Base-by-base conservation (phyloP, 2,329 filamentous ascomycete species). In the Cercospora sp. region DNA sequence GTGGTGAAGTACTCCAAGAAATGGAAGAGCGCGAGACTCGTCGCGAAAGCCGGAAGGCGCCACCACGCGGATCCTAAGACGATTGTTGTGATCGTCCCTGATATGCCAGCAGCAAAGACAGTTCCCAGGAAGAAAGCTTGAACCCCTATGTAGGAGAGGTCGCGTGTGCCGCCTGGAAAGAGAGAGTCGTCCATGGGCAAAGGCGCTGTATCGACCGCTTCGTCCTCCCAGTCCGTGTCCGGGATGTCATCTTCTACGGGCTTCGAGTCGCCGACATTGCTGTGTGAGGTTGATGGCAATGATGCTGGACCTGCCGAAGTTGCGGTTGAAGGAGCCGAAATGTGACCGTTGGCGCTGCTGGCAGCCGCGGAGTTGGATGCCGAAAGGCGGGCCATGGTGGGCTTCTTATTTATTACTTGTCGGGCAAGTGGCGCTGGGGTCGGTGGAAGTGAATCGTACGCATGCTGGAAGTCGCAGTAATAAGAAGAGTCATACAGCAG, bases 1-100 rank as follows among this genome's bases (percentile, higher is more conserved):
- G 94, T 97, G 33, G 90, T 92, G 85, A 89, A 96, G 84, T 94
- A 99, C 81, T 99, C 95, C 79, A 98, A 89, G 81, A 97, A 98
- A 83, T 99, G 95, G 82, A 98, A 98, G 31, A 90, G 20, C 74
- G 28, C 90, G 86, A 59, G 98, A 89, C 13, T 88, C 83, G 62
- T 82, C 59, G 90, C 76, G 81, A 94, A 94, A 78, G 86, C 83
- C 8, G 85, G 83, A 0, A 87, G 78, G 23, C 88, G 83, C 88
- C 88, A 91, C 70, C 67, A 72, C 16, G 60, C 16, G 5, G 51
- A 80, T 73, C 28, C 64, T 9, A 55, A 70, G 28, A 30, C 39
- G 31, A 70, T 33, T n/a, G 77, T 63, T 48, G 72, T 74, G 55
- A 69, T 45, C n/a, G 70, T 71, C 36, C 77, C 65, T 23, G 79